Evolutionary conservation across 1,284 basidiomycete genomes (phyloP).

Genomic region (Sutorius eximius): DNA sequence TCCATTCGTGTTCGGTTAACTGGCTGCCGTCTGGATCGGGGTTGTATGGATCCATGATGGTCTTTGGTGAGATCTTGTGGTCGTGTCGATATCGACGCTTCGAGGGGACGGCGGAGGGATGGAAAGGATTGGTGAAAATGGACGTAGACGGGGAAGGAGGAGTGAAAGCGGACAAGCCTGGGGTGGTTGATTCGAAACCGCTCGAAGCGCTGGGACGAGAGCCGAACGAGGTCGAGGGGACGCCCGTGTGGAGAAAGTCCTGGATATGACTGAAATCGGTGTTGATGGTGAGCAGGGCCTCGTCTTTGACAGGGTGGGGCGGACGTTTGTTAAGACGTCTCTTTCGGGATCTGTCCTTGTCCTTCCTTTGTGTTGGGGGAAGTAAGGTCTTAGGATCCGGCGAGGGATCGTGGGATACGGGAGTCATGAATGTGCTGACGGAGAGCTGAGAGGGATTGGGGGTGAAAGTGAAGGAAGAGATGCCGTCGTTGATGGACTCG

Average conservation of each 20-base stretch:
- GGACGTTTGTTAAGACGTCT: constrained; percentile 25
- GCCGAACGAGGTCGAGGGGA: not conserved
- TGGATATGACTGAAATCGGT: constrained; percentile 82
- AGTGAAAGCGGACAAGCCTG: constrained; percentile 27
- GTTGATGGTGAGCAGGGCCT: constrained; percentile 52
- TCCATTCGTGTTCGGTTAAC: constrained; percentile 25
- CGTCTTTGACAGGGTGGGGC: constrained; percentile 21
- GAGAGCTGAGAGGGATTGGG: constrained; percentile 29
- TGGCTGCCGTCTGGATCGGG: constrained; percentile 6
- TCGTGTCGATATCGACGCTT: constrained; percentile 18
- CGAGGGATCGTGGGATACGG: constrained; percentile 9
- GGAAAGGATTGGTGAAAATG: constrained; percentile 51
- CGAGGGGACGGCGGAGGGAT: constrained; percentile 23
- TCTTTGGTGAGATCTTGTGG: constrained; percentile 54
- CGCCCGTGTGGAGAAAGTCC: constrained; percentile 68
- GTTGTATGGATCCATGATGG: constrained; percentile 18
- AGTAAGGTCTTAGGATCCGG: constrained; percentile 24
- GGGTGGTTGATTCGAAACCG: constrained; percentile 25
- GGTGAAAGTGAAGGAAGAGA: constrained; percentile 17
- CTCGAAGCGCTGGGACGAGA: constrained; percentile 16
- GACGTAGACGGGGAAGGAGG: constrained; percentile 34
- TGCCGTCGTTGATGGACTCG: constrained; percentile 25
- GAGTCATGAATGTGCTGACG: constrained; percentile 21
- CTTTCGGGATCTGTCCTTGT: constrained; percentile 21
- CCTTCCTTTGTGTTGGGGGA: constrained; percentile 34